Conservation (phyloP, 345 rosid species). For the Lagerstroemia speciosa region DNA sequence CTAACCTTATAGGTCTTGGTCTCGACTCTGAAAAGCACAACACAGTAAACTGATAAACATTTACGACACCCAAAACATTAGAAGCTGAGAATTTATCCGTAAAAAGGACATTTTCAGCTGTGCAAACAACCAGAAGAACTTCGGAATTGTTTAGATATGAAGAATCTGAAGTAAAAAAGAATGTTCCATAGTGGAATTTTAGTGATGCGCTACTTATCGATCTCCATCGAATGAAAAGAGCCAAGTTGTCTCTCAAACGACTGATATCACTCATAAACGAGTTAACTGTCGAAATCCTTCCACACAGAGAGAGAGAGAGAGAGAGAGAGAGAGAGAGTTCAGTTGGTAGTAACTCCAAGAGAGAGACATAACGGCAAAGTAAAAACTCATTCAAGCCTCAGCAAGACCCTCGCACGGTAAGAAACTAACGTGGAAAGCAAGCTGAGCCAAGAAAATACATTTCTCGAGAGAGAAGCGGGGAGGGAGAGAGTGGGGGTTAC, state of each 20-base stretch:
- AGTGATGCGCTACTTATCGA: neutral
- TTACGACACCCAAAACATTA: neutral
- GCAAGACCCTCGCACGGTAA: neutral
- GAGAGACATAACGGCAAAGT: neutral
- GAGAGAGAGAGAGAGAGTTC: neutral
- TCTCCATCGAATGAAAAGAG: neutral
- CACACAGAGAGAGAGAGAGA: neutral
- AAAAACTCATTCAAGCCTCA: neutral
- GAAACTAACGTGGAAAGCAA: neutral
- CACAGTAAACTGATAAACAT: neutral
- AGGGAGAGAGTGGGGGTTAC: constrained; percentile 15
- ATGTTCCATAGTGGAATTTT: neutral
- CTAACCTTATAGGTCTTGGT: constrained; percentile 34
- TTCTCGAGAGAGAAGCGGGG: neutral
- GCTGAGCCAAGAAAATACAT: neutral
- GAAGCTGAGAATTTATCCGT: too few relatives aligned
- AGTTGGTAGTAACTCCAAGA: neutral
- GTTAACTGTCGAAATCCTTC: neutral
- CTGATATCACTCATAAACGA: neutral
- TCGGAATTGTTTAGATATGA: neutral
- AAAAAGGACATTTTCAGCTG: neutral
- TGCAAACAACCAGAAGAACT: neutral
- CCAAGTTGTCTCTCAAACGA: neutral
- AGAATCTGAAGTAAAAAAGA: neutral
- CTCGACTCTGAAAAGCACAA: constrained; percentile 14